phyloP scores from a whole-genome alignment of 2,329 filamentous ascomycete genomes.

The Trichothecium sympodiale region DNA sequence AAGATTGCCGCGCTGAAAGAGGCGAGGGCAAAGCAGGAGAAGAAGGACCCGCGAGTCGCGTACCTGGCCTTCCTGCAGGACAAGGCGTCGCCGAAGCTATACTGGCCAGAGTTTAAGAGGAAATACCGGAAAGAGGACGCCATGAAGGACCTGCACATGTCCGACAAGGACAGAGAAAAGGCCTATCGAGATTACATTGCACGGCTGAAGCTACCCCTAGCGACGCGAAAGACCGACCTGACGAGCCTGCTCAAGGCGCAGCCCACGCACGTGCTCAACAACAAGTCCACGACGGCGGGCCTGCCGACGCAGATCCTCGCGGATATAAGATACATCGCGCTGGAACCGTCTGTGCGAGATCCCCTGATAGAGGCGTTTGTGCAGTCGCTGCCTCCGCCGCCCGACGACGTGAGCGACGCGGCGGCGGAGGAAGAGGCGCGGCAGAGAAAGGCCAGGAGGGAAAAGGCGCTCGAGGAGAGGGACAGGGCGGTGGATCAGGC shows the following conservation, averaged over 20 bases:
- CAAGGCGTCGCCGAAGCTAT: constrained; percentile 80
- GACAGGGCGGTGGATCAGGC: constrained; percentile 53
- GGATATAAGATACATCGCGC: constrained; percentile 60
- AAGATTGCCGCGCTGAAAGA: constrained; percentile 64
- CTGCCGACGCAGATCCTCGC: constrained; percentile 52
- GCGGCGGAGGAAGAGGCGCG: constrained; percentile 39
- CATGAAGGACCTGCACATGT: constrained; percentile 64
- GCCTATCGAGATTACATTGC: constrained; percentile 65
- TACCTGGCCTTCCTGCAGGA: constrained; percentile 75
- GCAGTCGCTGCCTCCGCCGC: constrained; percentile 48
- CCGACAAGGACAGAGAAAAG: constrained; percentile 71
- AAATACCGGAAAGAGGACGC: constrained; percentile 75
- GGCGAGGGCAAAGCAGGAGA: constrained; percentile 62
- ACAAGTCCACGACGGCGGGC: constrained; percentile 39
- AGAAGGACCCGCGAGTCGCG: constrained; percentile 70
- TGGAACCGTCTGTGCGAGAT: constrained; percentile 51
- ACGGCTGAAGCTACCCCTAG: constrained; percentile 53
- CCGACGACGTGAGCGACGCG: constrained; percentile 27
- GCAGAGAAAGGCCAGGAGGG: constrained; percentile 46
- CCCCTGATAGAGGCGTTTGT: constrained; percentile 56
- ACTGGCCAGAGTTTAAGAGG: constrained; percentile 93
- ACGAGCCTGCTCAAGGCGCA: constrained; percentile 52
- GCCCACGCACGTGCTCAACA: constrained; percentile 48
- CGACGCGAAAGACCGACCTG: constrained; percentile 60
- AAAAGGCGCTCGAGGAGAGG: constrained; percentile 55